Percentiles rank a stretch among this genome's conserved stretches.
phyloP scores from a whole-genome alignment of 2,329 filamentous ascomycete species.

The Colletotrichum brevisporum region DNA sequence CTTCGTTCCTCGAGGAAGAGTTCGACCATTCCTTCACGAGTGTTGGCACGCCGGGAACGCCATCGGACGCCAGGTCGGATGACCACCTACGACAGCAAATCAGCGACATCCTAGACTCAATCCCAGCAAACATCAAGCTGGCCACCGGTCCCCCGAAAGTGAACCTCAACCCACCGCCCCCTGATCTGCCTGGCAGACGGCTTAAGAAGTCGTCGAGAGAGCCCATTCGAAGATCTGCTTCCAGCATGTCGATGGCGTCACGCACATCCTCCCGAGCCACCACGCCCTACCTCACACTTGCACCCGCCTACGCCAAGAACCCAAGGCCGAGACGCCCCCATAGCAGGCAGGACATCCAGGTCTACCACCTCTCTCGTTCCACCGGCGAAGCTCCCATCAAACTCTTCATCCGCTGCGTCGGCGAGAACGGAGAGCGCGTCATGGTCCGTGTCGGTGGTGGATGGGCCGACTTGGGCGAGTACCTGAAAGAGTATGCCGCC shows the following conservation, averaged over 20 bases:
- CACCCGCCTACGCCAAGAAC: constrained; percentile 69
- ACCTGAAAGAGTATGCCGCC: constrained; percentile 90
- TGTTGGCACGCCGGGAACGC: constrained; percentile 52
- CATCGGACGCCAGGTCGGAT: constrained; percentile 60
- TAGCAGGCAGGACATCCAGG: constrained; percentile 82
- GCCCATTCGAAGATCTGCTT: constrained; percentile 61
- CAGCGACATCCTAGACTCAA: constrained; percentile 80
- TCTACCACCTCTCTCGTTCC: constrained; percentile 91
- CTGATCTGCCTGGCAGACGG: constrained; percentile 67
- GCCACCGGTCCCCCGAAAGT: constrained; percentile 64
- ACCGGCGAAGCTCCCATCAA: constrained; percentile 92
- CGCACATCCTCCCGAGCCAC: constrained; percentile 63
- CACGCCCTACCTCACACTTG: constrained; percentile 78
- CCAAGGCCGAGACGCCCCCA: constrained; percentile 62
- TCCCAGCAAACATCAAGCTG: constrained; percentile 85
- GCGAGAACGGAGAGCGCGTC: constrained; percentile 89
- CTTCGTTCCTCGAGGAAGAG: constrained; percentile 63
- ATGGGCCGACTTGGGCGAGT: constrained; percentile 98
- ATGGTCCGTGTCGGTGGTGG: constrained; percentile 98
- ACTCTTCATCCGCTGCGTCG: constrained; percentile 92
- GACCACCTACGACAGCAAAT: constrained; percentile 86
- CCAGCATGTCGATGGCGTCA: constrained; percentile 59
- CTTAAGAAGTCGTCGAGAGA: constrained; percentile 60
- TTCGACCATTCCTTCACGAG: constrained; percentile 57
- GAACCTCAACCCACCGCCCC: constrained; percentile 72